These are phyloP conservation scores for Macrotyloma uniflorum DNA, from an alignment of 306 rosid genomes.

Conservation along the genomic window DNA sequence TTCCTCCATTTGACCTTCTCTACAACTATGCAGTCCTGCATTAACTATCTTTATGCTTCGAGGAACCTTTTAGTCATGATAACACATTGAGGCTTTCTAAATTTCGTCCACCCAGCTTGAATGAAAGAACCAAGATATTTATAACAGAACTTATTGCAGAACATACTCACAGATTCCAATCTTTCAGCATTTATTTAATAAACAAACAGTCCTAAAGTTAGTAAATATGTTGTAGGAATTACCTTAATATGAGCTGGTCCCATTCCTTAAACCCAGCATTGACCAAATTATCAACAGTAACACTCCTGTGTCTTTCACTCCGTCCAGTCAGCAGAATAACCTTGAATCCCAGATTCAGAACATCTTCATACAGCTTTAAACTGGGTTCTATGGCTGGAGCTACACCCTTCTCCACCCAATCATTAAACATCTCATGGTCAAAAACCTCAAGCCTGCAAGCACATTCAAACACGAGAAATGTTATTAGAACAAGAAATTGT, in stretches of 20 bases:
- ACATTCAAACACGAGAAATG: slow-evolving; percentile 5
- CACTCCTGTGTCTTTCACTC: slow-evolving; percentile 61
- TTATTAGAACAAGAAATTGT: too few relatives aligned
- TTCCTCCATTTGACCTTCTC: neutral
- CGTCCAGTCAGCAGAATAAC: slow-evolving; percentile 90
- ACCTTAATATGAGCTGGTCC: slow-evolving; percentile 87
- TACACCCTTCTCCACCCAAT: slow-evolving; percentile 73
- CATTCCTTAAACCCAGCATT: slow-evolving; percentile 73
- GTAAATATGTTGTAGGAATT: slow-evolving; percentile 11
- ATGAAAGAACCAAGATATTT: neutral
- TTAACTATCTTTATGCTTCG: too few relatives aligned
- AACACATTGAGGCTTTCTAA: neutral
- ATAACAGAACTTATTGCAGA: too few relatives aligned
- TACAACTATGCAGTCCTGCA: too few relatives aligned
- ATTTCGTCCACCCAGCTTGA: neutral
- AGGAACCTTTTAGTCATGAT: neutral
- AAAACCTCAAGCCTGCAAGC: slow-evolving; percentile 59
- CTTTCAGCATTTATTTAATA: too few relatives aligned
- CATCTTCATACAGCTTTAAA: slow-evolving; percentile 77
- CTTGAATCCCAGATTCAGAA: slow-evolving; percentile 73
- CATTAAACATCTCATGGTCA: slow-evolving; percentile 56
- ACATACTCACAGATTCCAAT: too few relatives aligned
- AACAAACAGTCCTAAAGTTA: neutral
- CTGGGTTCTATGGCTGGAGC: slow-evolving; percentile 73
- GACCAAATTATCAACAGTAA: slow-evolving; percentile 71